These are phyloP conservation scores for Colletotrichum scovillei DNA, from an alignment of 2,329 filamentous ascomycete genomes.

Conservation along the genomic window DNA sequence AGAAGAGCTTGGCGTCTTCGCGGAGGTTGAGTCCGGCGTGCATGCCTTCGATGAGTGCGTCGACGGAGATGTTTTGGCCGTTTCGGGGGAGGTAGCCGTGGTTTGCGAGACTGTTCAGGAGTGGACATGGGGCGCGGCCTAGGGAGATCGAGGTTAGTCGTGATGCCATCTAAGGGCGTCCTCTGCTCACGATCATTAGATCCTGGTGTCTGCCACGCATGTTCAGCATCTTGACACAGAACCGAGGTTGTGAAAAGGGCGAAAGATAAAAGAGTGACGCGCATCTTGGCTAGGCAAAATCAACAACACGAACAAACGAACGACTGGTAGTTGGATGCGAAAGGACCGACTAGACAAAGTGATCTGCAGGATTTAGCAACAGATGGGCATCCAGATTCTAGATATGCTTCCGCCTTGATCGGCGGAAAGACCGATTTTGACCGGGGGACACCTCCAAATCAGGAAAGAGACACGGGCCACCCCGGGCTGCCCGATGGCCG, in stretches of 20 bases:
- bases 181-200: neutral
- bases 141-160: too few species aligned
- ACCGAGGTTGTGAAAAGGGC: slow-evolving; percentile 4
- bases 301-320: neutral
- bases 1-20: slow-evolving; percentile 34
- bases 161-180: neutral
- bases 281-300: neutral
- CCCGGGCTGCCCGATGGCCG: slow-evolving; percentile 11
- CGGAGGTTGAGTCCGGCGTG: slow-evolving; percentile 30
- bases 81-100: slow-evolving; percentile 42
- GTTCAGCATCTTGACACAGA: slow-evolving; percentile 6
- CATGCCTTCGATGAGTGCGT: slow-evolving; percentile 34
- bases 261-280: neutral
- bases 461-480: neutral
- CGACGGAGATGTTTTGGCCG: slow-evolving; percentile 39
- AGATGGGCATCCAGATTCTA: neutral
- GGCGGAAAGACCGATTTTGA: slow-evolving; percentile 12
- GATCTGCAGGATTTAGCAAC: neutral
- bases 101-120: slow-evolving; percentile 42
- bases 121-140: slow-evolving; percentile 36
- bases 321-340: slow-evolving; percentile 2
- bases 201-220: slow-evolving; percentile 14
- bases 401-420: slow-evolving; percentile 23
- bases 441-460: neutral
- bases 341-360: too few species aligned